These are phyloP conservation scores for Coemansia sp. DNA, from an alignment of 371 early-diverging fungal species.

Conservation along the genomic window DNA sequence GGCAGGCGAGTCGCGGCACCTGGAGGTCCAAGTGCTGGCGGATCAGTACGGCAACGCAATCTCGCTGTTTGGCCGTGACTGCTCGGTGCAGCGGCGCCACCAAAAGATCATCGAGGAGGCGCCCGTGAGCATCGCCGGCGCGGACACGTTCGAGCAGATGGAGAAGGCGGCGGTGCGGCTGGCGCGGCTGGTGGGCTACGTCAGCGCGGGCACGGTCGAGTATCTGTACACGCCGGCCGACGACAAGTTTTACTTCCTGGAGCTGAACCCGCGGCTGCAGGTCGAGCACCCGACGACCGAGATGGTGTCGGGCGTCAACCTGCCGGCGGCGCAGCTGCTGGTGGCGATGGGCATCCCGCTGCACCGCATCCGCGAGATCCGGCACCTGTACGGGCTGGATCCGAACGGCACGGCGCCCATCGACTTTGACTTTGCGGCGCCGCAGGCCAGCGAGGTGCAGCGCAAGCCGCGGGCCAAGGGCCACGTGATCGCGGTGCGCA, in stretches of 20 bases:
- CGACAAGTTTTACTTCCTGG: constrained; percentile 93
- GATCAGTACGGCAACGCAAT: constrained; percentile 97
- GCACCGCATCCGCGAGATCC: constrained; percentile 90
- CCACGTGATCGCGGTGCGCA: constrained; percentile 97
- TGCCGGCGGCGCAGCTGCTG: constrained; percentile 97
- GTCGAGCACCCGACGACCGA: constrained; percentile 99
- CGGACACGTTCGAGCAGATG: constrained; percentile 83
- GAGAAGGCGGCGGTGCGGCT: constrained; percentile 94
- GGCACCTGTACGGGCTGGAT: constrained; percentile 85
- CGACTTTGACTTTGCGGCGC: constrained; percentile 87
- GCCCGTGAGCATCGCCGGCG: constrained; percentile 89
- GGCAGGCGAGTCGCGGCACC: constrained; percentile 92
- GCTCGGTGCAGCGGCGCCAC: constrained; percentile 98
- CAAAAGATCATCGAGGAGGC: constrained; percentile 97
- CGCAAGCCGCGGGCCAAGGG: constrained; percentile 93
- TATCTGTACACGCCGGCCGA: constrained; percentile 89
- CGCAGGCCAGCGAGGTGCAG: constrained; percentile 72
- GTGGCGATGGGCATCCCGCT: constrained; percentile 98
- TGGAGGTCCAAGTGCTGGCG: constrained; percentile 97
- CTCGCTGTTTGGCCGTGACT: constrained; percentile 97
- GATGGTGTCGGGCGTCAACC: constrained; percentile 96
- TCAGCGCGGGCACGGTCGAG: constrained; percentile 97
- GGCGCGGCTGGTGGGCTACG: constrained; percentile 93
- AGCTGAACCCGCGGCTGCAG: constrained; percentile 97
- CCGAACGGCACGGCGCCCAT: constrained; percentile 83